phyloP scores from a whole-genome alignment of 2,329 filamentous ascomycete genomes.

The Thelonectria blattea region DNA sequence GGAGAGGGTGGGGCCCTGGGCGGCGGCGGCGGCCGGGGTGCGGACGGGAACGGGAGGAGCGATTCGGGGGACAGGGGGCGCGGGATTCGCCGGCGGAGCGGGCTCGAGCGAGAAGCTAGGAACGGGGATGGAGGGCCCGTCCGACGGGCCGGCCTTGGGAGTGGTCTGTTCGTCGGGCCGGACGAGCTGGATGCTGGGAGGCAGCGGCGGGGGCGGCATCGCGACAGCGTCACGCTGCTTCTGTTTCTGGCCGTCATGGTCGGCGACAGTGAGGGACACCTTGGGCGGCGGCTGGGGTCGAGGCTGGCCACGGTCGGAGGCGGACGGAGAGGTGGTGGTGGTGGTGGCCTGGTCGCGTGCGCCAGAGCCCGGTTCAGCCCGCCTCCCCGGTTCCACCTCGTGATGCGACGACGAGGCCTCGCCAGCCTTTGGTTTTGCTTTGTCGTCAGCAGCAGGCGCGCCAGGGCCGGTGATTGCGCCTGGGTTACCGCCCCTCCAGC shows the following conservation, averaged over 20 bases:
- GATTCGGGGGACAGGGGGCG: constrained; percentile 29
- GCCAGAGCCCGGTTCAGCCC: constrained; percentile 33
- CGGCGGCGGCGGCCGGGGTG: constrained; percentile 19
- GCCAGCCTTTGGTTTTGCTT: constrained; percentile 13
- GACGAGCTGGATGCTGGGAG: constrained; percentile 38
- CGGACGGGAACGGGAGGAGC: constrained; percentile 28
- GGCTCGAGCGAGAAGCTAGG: constrained; percentile 55
- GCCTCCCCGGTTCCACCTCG: constrained; percentile 34
- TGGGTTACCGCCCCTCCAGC: constrained; percentile 29
- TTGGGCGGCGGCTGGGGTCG: constrained; percentile 11
- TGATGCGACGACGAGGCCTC: constrained; percentile 27
- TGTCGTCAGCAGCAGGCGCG: constrained; percentile 18
- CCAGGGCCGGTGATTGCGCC: constrained; percentile 17
- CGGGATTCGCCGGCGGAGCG: constrained; percentile 34
- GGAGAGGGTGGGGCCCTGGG: constrained; percentile 25
- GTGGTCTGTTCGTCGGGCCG: constrained; percentile 53
- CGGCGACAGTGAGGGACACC: constrained; percentile 12
- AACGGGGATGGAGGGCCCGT: constrained; percentile 39
- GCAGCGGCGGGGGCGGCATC: constrained; percentile 49
- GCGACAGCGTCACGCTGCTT: constrained; percentile 39
- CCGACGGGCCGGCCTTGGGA: constrained; percentile 53
- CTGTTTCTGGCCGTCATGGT: constrained; percentile 11
- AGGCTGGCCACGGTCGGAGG: constrained; percentile 22
- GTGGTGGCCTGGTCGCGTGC: constrained; percentile 26
- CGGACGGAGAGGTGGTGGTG: constrained; percentile 27